Evolutionary conservation across 345 rosid genomes (phyloP).

Genomic region (Populus nigra): DNA sequence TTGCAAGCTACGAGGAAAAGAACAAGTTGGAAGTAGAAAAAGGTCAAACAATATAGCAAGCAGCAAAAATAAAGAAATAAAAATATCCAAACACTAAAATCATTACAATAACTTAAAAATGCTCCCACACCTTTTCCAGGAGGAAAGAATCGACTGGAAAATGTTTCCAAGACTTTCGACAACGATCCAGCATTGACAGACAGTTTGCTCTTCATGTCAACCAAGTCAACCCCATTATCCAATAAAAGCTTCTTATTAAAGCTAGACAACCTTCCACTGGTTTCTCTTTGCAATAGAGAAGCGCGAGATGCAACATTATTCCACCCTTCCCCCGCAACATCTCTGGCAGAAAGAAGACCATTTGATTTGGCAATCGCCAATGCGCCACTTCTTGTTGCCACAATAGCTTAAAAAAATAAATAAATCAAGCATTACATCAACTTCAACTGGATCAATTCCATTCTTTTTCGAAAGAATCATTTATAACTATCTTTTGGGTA

Average conservation of each 20-base stretch:
- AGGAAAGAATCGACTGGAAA: constrained; percentile 37
- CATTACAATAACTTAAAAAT: not conserved
- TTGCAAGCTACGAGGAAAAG: not conserved
- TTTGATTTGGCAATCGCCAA: constrained; percentile 32
- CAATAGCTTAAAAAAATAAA: constrained; percentile 37
- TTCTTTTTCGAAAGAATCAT: no score
- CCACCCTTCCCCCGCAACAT: constrained; percentile 37
- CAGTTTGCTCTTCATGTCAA: constrained; percentile 34
- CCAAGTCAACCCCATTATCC: constrained; percentile 21
- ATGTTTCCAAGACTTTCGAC: constrained; percentile 41
- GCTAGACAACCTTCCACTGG: constrained; percentile 41
- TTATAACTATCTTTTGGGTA: not conserved
- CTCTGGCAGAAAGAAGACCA: constrained; percentile 27
- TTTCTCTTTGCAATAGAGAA: constrained; percentile 45
- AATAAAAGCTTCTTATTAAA: constrained; percentile 35
- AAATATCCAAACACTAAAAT: not conserved
- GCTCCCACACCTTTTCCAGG: constrained; percentile 45
- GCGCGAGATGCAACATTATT: constrained; percentile 37
- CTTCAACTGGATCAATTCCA: not conserved
- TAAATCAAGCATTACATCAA: not conserved
- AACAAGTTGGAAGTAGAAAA: not conserved
- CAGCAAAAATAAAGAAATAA: not conserved
- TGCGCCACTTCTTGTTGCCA: constrained; percentile 46
- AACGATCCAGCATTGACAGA: constrained; percentile 32
- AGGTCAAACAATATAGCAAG: not conserved